Evolutionary conservation across 2,329 filamentous ascomycete species (phyloP), one percentile per base, ranked within the genome.

Genomic region (Venturia nashicola): DNA sequence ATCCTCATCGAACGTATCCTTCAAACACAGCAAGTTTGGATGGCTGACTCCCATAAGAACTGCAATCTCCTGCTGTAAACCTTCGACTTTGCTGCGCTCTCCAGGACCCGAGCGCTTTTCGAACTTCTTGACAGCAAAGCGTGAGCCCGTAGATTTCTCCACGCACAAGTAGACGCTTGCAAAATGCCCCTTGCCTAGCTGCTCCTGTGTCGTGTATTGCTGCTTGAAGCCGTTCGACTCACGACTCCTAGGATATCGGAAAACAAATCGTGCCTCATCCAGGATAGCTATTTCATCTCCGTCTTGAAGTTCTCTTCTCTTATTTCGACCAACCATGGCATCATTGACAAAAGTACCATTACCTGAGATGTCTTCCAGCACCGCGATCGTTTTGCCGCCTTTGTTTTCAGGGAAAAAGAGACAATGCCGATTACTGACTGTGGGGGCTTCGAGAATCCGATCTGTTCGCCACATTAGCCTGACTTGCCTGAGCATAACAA

Each of bases 261-360:
- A 99, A 64, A 96, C 84, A 75, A 95, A 99, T 27, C 90, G 86
- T 9, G 90, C 90, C 71, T 90, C 87, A 70, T 91, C 86, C 60
- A 96, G 81, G 40, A 99, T 86, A 7, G 89, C 88, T 61, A 99
- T 89, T 74, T 97, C 92, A 69, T 99, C 94, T 44, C 89, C 86
- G 69, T 97, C 91, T 69, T 91, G 82, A 36, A 99, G 81, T 73
- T 96, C 91, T 65, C 93, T 85, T 63, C 91, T 84, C 74, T 96
- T 91, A 75, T 99, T 99, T 61, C 93, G 87, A 32, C 94, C 94
- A 32, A 99, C 85, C 39, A 96, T 82, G 18, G 87, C 88, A 70
- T 97, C 91, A 71, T 97, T 97, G 69, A 99, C 88, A 72, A 92
- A 99, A 0, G 95, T 99, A 61, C 94, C 94, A 72, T 99, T 99